Evolutionary conservation across 2,329 filamentous ascomycete species (phyloP).

Genomic region (Ambrosiella cleistominuta): DNA sequence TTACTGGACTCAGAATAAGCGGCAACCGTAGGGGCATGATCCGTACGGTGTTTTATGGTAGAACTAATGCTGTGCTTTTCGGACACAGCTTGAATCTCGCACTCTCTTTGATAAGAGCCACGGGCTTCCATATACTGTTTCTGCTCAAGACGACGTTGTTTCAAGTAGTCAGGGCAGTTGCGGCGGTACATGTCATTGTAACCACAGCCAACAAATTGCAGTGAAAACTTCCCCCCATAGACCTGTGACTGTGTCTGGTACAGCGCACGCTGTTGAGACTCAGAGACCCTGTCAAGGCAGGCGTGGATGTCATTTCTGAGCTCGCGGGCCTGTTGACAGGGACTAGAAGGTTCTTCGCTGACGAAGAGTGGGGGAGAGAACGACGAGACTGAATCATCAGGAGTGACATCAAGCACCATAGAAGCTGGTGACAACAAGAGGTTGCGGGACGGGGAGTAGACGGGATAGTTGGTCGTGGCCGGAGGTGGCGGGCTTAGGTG

Average conservation of each 20-base stretch:
- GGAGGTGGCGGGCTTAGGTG: slow-evolving; percentile 5
- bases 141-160: slow-evolving; percentile 3
- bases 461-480: background rate
- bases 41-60: no score
- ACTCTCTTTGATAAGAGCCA: background rate
- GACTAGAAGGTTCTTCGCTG: background rate
- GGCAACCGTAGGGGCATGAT: no score
- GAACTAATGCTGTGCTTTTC: background rate
- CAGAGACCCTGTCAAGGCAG: slow-evolving; percentile 5
- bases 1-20: no score
- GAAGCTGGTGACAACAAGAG: slow-evolving; percentile 9
- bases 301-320: slow-evolving; percentile 5
- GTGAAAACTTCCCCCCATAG: background rate
- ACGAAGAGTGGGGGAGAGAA: slow-evolving; percentile 1
- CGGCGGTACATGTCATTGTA: slow-evolving; percentile 8
- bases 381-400: background rate
- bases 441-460: background rate
- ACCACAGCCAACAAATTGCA: slow-evolving; percentile 8
- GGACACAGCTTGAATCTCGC: background rate
- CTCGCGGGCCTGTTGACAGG: background rate
- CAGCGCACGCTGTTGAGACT: background rate
- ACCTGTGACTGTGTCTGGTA: slow-evolving; percentile 4
- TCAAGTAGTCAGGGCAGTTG: background rate
- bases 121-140: slow-evolving; percentile 5
- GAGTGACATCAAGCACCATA: slow-evolving; percentile 4